Conservation (phyloP, 345 rosid genomes). For the Populus pruinosa region DNA sequence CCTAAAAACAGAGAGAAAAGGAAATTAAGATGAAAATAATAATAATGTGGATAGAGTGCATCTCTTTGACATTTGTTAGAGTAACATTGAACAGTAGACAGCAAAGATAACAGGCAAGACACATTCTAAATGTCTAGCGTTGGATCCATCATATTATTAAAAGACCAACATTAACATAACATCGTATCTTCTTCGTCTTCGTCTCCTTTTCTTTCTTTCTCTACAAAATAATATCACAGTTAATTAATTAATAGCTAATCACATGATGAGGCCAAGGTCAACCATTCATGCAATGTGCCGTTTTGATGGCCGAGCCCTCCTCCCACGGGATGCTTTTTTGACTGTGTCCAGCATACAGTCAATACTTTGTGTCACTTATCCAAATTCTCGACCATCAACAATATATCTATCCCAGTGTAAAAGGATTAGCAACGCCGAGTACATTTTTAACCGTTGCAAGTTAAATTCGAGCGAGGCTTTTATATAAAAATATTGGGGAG, state of each 20-base stretch:
- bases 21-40: not conserved
- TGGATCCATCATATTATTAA: not conserved
- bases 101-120: not conserved
- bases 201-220: not conserved
- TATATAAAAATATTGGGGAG: not conserved
- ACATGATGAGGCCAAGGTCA: conserved; percentile 5
- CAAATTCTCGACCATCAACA: not conserved
- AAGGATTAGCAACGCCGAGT: not conserved
- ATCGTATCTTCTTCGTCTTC: no score
- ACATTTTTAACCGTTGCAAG: not conserved
- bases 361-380: not conserved
- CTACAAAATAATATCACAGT: not conserved
- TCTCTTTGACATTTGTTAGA: not conserved
- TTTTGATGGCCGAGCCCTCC: conserved; percentile 6
- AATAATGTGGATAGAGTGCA: not conserved
- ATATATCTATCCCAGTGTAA: not conserved
- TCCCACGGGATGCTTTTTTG: not conserved
- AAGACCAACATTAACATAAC: not conserved
- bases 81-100: not conserved
- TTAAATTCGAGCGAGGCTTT: not conserved
- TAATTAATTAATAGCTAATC: not conserved
- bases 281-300: not conserved
- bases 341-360: not conserved
- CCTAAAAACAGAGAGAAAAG: not conserved
- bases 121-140: not conserved